Percentiles rank a stretch among this genome's conserved stretches.
Evolutionary conservation across 495 filamentous ascomycete species (phyloP).

Genomic region (Neurospora sp.): DNA sequence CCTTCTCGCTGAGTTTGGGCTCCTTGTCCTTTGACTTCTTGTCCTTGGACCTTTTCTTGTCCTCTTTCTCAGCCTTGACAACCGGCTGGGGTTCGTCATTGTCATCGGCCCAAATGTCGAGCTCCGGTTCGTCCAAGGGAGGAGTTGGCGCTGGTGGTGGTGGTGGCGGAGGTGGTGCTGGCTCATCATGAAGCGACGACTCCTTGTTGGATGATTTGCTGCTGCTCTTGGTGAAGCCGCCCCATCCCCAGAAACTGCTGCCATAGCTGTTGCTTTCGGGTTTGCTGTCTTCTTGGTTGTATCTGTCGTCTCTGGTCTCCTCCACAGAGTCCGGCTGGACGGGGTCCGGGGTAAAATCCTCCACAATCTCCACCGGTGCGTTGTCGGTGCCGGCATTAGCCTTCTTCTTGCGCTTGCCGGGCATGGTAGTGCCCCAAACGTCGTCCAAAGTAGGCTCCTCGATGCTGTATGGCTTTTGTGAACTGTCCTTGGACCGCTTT

Average conservation of each 20-base stretch:
- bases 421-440: constrained; percentile 25
- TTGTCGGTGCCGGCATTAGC: constrained; percentile 28
- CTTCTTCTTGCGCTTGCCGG: constrained; percentile 34
- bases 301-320: constrained; percentile 29
- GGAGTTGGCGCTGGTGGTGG: constrained; percentile 8
- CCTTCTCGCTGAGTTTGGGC: constrained; percentile 21
- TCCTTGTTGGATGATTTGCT: constrained; percentile 27
- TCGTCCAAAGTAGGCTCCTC: constrained; percentile 34
- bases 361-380: constrained; percentile 28
- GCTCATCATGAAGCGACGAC: constrained; percentile 11
- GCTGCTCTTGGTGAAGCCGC: constrained; percentile 26
- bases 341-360: constrained; percentile 22
- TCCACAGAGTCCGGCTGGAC: constrained; percentile 32
- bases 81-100: constrained; percentile 7
- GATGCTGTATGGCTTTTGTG: constrained; percentile 33
- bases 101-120: neutral
- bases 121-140: neutral
- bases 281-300: constrained; percentile 29
- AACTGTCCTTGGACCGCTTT: constrained; percentile 7
- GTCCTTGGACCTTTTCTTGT: constrained; percentile 10
- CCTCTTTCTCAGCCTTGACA: constrained; percentile 13
- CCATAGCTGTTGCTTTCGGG: constrained; percentile 25
- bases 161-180: constrained; percentile 14
- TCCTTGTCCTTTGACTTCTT: constrained; percentile 19
- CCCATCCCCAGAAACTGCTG: constrained; percentile 32